These are phyloP conservation scores for Marasmius tenuissimus DNA, from an alignment of 1,284 basidiomycete species.

Conservation along the genomic window DNA sequence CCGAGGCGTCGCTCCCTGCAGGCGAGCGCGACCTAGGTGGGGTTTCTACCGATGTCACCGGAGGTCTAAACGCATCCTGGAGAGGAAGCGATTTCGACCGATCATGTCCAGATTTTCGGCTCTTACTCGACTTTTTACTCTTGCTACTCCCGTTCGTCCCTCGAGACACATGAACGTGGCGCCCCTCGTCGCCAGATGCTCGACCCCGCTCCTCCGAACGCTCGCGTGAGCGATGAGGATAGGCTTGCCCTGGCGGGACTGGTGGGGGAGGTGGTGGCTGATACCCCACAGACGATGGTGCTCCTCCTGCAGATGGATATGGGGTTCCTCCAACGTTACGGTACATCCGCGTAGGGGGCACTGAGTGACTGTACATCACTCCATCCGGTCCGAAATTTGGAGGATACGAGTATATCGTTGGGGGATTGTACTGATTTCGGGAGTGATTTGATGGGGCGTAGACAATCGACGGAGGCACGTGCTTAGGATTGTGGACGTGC, in stretches of 20 bases:
- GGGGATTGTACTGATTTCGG: conserved; percentile 47
- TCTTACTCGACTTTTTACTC: conserved; percentile 17
- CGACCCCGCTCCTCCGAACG: neutral
- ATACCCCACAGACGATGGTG: neutral
- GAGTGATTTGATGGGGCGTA: conserved; percentile 50
- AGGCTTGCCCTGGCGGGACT: neutral
- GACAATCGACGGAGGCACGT: conserved; percentile 48
- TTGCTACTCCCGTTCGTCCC: conserved; percentile 27
- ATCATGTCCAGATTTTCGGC: conserved; percentile 24
- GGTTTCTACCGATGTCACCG: conserved; percentile 10
- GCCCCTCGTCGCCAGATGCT: neutral
- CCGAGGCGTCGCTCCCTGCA: conserved; percentile 51
- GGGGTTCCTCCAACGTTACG: conserved; percentile 6
- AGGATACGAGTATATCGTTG: conserved; percentile 46
- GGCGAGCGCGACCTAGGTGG: conserved; percentile 34
- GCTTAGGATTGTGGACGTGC: conserved; percentile 27
- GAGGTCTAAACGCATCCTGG: conserved; percentile 1
- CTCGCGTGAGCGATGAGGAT: neutral
- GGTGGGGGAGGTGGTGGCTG: conserved; percentile 1
- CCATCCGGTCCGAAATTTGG: conserved; percentile 47
- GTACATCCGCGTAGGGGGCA: conserved; percentile 25
- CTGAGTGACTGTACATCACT: conserved; percentile 56
- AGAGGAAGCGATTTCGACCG: conserved; percentile 27
- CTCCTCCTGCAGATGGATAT: conserved; percentile 5
- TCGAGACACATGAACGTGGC: conserved; percentile 15